Evolutionary conservation across 2,329 filamentous ascomycete species (phyloP).

Genomic region (Niveomyces coronatus): DNA sequence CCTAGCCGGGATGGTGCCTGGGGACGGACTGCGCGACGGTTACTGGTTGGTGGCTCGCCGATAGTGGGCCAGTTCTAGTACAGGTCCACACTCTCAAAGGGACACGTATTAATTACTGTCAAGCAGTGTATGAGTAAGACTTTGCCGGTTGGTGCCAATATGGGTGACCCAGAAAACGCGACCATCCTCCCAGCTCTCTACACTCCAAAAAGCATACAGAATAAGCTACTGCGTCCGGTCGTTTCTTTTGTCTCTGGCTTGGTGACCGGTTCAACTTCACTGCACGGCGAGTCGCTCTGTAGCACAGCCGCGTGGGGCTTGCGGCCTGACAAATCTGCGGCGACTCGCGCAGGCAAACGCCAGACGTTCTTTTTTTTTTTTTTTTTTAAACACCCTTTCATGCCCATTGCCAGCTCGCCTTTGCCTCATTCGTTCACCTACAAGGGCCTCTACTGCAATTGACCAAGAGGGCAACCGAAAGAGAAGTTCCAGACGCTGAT

Average conservation of each 20-base stretch:
- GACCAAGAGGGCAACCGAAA: slow-evolving; percentile 1
- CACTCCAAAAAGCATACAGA: slow-evolving; percentile 3
- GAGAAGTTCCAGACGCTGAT: neutral
- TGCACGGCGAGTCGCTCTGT: neutral
- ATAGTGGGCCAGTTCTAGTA: too few relatives aligned
- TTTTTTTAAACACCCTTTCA: too few relatives aligned
- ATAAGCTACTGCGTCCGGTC: too few relatives aligned
- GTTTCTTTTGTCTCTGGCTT: too few relatives aligned
- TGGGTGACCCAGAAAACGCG: too few relatives aligned
- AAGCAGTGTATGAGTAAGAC: too few relatives aligned
- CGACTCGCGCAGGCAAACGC: slow-evolving; percentile 3
- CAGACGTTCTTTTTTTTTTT: slow-evolving; percentile 4
- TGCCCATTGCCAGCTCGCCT: slow-evolving; percentile 6
- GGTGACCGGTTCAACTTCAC: too few relatives aligned
- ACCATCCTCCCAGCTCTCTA: too few relatives aligned
- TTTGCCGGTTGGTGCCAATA: too few relatives aligned
- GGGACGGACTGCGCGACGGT: too few relatives aligned
- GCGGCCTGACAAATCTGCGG: slow-evolving; percentile 9
- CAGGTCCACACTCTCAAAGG: slow-evolving; percentile 12
- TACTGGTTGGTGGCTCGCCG: too few relatives aligned
- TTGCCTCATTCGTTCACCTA: slow-evolving; percentile 5
- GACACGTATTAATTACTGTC: slow-evolving; percentile 21
- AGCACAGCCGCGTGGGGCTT: slow-evolving; percentile 10
- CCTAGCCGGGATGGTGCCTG: too few relatives aligned
- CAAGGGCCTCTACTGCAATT: slow-evolving; percentile 4